Percentiles rank a stretch among this genome's conserved stretches.
Evolutionary conservation across 2,329 filamentous ascomycete species (phyloP).

Genomic region (Nannizzia gypsea): DNA sequence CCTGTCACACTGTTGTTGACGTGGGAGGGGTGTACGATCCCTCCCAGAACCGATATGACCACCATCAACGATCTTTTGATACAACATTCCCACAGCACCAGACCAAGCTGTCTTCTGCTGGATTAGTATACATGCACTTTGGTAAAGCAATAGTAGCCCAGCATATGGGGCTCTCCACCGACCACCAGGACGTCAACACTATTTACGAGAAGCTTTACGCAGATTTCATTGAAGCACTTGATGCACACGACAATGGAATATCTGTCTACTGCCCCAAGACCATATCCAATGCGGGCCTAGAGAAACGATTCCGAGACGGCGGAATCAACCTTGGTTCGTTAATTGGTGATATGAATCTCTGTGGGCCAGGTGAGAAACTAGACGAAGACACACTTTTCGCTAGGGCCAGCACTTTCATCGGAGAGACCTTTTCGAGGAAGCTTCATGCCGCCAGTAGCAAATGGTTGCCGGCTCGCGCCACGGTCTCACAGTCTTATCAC

Average conservation of each 20-base stretch:
- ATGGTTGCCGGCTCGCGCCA: constrained; percentile 78
- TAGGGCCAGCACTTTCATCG: constrained; percentile 68
- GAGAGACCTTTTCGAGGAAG: constrained; percentile 74
- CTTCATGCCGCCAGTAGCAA: constrained; percentile 61
- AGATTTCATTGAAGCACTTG: constrained; percentile 87
- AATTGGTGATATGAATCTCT: constrained; percentile 66
- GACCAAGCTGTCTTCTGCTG: constrained; percentile 89
- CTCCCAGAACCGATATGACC: constrained; percentile 69
- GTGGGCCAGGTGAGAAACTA: constrained; percentile 44
- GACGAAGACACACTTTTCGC: constrained; percentile 73
- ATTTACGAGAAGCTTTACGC: constrained; percentile 85
- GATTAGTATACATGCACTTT: constrained; percentile 92
- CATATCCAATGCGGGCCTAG: constrained; percentile 56
- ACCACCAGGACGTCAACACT: constrained; percentile 56
- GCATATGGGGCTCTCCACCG: constrained; percentile 48
- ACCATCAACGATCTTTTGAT: constrained; percentile 87
- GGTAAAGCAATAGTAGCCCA: constrained; percentile 70
- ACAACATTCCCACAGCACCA: constrained; percentile 70
- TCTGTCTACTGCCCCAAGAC: constrained; percentile 63
- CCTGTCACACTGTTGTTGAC: constrained; percentile 91
- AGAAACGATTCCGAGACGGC: constrained; percentile 72
- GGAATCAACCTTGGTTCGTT: constrained; percentile 76
- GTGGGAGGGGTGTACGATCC: constrained; percentile 92
- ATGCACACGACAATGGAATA: constrained; percentile 96
- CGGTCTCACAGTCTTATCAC: constrained; percentile 65